These are phyloP conservation scores for Raffaelea ambrosiae DNA, from an alignment of 2,329 filamentous ascomycete genomes.

Conservation along the genomic window DNA sequence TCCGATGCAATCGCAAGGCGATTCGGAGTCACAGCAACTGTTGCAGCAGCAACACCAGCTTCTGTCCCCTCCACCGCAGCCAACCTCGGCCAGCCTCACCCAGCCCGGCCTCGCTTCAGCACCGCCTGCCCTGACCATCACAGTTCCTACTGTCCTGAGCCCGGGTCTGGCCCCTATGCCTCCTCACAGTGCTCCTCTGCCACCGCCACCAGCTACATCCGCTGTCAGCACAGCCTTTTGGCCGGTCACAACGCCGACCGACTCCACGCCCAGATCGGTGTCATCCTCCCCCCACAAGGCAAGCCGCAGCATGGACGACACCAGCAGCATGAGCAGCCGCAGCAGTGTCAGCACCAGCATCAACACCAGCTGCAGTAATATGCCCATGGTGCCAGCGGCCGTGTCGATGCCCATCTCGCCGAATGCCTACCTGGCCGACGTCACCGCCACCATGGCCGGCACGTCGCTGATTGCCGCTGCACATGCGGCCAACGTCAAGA, in stretches of 20 bases:
- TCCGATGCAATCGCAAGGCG: too few relatives aligned
- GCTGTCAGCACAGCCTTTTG: constrained; percentile 3
- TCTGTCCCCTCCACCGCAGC: neutral
- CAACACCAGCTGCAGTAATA: too few relatives aligned
- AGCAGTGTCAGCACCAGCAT: too few relatives aligned
- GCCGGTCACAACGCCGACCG: neutral
- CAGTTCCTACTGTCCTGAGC: neutral
- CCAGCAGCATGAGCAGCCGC: too few relatives aligned
- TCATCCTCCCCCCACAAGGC: neutral
- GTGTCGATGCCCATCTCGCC: constrained; percentile 4
- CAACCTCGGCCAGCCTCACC: neutral
- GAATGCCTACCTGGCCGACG: constrained; percentile 7
- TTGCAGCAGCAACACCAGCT: too few relatives aligned
- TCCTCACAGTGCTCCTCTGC: too few relatives aligned
- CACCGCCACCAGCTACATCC: constrained; percentile 6
- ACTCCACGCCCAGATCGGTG: neutral
- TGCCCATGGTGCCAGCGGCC: too few relatives aligned
- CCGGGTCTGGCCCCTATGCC: too few relatives aligned
- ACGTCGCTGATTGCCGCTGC: constrained; percentile 7
- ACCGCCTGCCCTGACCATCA: neutral
- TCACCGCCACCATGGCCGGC: constrained; percentile 8
- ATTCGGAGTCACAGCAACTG: neutral
- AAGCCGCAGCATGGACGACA: too few relatives aligned
- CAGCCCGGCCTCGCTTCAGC: too few relatives aligned
- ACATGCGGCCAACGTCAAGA: neutral